Percentiles rank a stretch among this genome's conserved stretches.
phyloP scores from a whole-genome alignment of 495 filamentous ascomycete genomes.

The Penicillium flavigenum region DNA sequence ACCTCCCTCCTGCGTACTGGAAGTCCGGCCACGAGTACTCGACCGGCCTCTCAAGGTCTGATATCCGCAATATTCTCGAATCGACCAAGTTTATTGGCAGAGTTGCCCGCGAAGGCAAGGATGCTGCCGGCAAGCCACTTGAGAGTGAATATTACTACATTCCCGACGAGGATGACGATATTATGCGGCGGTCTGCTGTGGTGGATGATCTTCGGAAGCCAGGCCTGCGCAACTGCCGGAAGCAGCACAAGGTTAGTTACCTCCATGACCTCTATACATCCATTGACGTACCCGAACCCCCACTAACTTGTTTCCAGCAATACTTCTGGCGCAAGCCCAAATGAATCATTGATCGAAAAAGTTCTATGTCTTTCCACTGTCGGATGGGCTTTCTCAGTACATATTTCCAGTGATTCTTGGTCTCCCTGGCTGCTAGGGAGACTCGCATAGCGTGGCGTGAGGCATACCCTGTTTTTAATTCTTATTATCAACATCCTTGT shows the following conservation, averaged over 20 bases:
- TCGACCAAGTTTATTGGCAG: constrained; percentile 75
- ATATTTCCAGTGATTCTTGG: constrained; percentile 42
- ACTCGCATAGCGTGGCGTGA: constrained; percentile 54
- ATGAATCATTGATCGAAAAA: constrained; percentile 28
- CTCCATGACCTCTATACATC: not conserved
- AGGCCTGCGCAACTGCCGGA: constrained; percentile 81
- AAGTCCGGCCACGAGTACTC: constrained; percentile 41
- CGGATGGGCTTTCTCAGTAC: constrained; percentile 38
- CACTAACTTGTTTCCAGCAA: constrained; percentile 59
- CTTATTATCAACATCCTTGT: constrained; percentile 21
- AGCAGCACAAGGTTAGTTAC: constrained; percentile 87
- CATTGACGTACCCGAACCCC: constrained; percentile 4
- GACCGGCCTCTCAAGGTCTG: constrained; percentile 54
- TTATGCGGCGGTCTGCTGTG: constrained; percentile 76
- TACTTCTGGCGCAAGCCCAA: constrained; percentile 90
- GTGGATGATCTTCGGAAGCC: constrained; percentile 83
- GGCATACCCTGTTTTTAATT: constrained; percentile 46
- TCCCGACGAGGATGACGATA: constrained; percentile 82
- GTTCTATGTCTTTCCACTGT: constrained; percentile 7
- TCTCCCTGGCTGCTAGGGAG: constrained; percentile 27
- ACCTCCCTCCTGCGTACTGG: constrained; percentile 70
- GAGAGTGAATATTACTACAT: constrained; percentile 98
- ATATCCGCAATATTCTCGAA: constrained; percentile 69
- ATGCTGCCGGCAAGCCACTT: constrained; percentile 88
- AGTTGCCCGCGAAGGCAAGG: constrained; percentile 88